These are phyloP conservation scores for Curvularia sp. DNA, from an alignment of 2,329 filamentous ascomycete species.

Conservation along the genomic window DNA sequence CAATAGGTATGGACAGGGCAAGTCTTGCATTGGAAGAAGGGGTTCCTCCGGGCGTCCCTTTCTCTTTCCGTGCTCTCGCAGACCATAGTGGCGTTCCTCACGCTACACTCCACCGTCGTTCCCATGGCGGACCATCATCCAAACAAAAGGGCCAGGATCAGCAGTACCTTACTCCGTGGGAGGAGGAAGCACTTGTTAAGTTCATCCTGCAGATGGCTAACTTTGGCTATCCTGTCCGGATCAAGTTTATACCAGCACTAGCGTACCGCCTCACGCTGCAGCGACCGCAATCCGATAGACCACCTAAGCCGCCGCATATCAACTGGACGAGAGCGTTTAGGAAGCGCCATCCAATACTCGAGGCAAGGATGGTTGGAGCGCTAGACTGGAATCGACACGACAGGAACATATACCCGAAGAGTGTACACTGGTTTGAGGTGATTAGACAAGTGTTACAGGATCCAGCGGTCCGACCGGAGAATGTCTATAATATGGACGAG, in stretches of 20 bases:
- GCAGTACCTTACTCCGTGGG: slow-evolving; percentile 36
- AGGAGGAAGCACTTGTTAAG: slow-evolving; percentile 38
- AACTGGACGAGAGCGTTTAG: not conserved
- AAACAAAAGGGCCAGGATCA: slow-evolving; percentile 37
- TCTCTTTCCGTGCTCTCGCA: slow-evolving; percentile 6
- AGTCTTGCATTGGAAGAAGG: slow-evolving; percentile 4
- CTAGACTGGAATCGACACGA: not conserved
- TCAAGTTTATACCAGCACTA: slow-evolving; percentile 16
- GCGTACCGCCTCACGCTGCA: not conserved
- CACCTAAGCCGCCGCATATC: not conserved
- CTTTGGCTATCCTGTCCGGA: slow-evolving; percentile 23
- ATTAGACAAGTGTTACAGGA: slow-evolving; percentile 17
- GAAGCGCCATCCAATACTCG: not conserved
- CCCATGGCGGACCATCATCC: slow-evolving; percentile 32
- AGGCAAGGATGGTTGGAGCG: not conserved
- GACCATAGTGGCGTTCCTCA: slow-evolving; percentile 1
- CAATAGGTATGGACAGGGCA: not conserved
- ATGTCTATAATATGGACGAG: slow-evolving; percentile 31
- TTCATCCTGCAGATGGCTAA: slow-evolving; percentile 27
- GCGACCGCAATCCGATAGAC: not conserved
- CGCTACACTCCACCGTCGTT: slow-evolving; percentile 21
- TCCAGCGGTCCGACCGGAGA: slow-evolving; percentile 23
- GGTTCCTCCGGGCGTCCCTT: not conserved
- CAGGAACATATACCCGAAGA: not conserved
- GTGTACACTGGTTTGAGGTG: slow-evolving; percentile 31